Evolutionary conservation across 1,284 basidiomycete genomes (phyloP).

Genomic region (Irpex lacteus): DNA sequence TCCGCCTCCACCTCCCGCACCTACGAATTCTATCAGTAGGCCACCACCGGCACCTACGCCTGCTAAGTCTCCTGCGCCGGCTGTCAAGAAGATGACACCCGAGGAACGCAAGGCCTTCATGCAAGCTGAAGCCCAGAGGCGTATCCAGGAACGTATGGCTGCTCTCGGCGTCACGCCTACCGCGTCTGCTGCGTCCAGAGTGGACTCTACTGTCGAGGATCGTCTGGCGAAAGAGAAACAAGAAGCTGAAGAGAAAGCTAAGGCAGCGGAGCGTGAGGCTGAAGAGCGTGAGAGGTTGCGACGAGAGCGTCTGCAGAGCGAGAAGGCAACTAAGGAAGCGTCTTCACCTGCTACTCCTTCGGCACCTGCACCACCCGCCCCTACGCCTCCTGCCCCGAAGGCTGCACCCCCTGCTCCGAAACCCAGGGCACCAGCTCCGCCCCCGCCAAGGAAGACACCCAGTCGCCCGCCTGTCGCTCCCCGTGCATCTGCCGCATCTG

Average conservation of each 20-base stretch:
- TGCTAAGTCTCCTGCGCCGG: constrained; percentile 48
- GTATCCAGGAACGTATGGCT: constrained; percentile 85
- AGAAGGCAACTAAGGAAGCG: constrained; percentile 57
- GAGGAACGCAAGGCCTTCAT: constrained; percentile 84
- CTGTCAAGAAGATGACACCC: constrained; percentile 75
- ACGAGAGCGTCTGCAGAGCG: constrained; percentile 64
- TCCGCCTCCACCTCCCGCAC: constrained; percentile 44
- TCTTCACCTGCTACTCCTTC: constrained; percentile 33
- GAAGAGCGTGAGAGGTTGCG: constrained; percentile 73
- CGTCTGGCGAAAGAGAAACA: constrained; percentile 80
- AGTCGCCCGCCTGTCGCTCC: constrained; percentile 29
- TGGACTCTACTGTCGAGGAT: constrained; percentile 81
- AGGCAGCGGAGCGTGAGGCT: constrained; percentile 72
- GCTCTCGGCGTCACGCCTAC: constrained; percentile 75
- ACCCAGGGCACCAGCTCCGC: constrained; percentile 44
- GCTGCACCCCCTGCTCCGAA: constrained; percentile 28
- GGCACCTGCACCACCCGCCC: constrained; percentile 29
- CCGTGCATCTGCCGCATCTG: constrained; percentile 27
- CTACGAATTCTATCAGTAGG: constrained; percentile 35
- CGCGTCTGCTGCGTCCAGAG: constrained; percentile 41
- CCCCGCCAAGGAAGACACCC: constrained; percentile 34
- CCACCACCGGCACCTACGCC: constrained; percentile 49
- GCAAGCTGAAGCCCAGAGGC: constrained; percentile 79
- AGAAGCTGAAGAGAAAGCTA: constrained; percentile 81
- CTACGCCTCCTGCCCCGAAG: constrained; percentile 25